Conservation (phyloP, 1,284 basidiomycete species). For the Microbotryum violaceum region DNA sequence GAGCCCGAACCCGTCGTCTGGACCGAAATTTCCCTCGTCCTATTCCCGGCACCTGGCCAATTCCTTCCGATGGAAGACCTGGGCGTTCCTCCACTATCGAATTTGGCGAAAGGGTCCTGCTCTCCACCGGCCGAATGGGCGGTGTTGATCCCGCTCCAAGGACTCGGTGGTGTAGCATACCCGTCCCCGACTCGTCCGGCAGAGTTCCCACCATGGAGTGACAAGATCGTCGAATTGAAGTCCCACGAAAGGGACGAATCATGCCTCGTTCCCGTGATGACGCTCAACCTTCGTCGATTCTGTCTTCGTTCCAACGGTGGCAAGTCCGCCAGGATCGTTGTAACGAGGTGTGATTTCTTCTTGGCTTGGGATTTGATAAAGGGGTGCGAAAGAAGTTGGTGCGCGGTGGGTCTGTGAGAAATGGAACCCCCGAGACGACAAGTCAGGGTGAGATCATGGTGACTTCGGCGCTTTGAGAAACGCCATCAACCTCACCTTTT, state of each 20-base stretch:
- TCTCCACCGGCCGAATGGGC: too few species aligned
- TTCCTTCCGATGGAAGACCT: too few species aligned
- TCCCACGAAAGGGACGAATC: conserved; percentile 12
- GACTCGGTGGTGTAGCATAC: too few species aligned
- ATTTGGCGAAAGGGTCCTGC: too few species aligned
- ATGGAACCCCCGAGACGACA: neutral
- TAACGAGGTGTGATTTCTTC: conserved; percentile 64
- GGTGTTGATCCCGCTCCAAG: too few species aligned
- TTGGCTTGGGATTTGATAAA: conserved; percentile 69
- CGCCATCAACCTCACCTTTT: conserved; percentile 47
- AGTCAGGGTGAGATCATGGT: neutral
- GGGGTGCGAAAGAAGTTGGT: conserved; percentile 63
- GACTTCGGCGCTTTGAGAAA: neutral
- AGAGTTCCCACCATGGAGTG: too few species aligned
- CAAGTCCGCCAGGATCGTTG: conserved; percentile 52
- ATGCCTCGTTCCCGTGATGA: neutral
- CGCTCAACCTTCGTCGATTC: conserved; percentile 19
- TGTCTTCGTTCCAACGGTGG: conserved; percentile 35
- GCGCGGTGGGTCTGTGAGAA: conserved; percentile 57
- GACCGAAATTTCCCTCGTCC: too few species aligned
- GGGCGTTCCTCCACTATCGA: too few species aligned
- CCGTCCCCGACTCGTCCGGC: too few species aligned
- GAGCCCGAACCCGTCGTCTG: too few species aligned
- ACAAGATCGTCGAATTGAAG: conserved; percentile 14
- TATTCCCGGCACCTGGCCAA: too few species aligned